Conservation (phyloP, 208 protist genomes). For the Phytomonas francai region DNA sequence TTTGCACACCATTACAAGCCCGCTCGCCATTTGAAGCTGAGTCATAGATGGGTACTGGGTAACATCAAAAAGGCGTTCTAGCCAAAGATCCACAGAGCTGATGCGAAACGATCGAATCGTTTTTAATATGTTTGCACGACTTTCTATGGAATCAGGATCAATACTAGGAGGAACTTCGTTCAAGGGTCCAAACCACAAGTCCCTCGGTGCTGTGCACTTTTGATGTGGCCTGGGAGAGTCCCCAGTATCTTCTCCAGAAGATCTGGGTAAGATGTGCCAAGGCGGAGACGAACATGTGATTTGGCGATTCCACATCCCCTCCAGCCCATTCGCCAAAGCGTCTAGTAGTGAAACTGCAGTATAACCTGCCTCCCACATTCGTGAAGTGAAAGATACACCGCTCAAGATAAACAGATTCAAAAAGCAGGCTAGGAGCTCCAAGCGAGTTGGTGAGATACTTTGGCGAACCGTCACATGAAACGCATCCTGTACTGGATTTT, state of each 20-base stretch:
- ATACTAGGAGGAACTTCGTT: conserved; percentile 38
- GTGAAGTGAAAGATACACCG: conserved; percentile 50
- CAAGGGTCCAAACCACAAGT: conserved; percentile 75
- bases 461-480: conserved; percentile 29
- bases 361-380: conserved; percentile 64
- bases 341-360: conserved; percentile 65
- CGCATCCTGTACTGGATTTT: conserved; percentile 11
- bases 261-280: background rate
- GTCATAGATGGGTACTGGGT: conserved; percentile 56
- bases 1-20: conserved; percentile 55
- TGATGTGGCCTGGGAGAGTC: background rate
- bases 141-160: conserved; percentile 21
- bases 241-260: background rate
- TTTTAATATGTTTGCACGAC: conserved; percentile 37
- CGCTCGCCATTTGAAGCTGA: conserved; percentile 70
- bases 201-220: conserved; percentile 9
- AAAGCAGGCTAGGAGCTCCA: conserved; percentile 52
- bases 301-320: conserved; percentile 65
- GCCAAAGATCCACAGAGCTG: conserved; percentile 63
- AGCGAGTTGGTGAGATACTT: conserved; percentile 35
- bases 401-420: conserved; percentile 60
- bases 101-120: conserved; percentile 26
- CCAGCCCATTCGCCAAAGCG: conserved; percentile 64
- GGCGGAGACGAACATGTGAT: conserved; percentile 7
- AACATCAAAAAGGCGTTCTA: conserved; percentile 76